phyloP scores from a whole-genome alignment of 2,329 filamentous ascomycete genomes.

The Xylariales sp. region DNA sequence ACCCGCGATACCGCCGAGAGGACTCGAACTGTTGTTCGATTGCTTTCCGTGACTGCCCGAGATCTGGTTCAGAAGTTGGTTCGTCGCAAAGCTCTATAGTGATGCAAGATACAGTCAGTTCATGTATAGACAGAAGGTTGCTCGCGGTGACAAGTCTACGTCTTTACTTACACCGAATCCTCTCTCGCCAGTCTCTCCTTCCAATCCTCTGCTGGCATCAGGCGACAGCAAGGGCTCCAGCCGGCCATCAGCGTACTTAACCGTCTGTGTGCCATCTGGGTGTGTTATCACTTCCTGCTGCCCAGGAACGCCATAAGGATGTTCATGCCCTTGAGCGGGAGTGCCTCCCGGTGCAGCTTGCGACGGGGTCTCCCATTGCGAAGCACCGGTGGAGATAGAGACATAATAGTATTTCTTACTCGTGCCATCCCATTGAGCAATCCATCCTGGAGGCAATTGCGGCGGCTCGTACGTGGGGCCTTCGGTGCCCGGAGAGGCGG shows the following conservation, averaged over 20 bases:
- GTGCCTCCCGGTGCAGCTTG: conserved; percentile 59
- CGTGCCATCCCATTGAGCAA: conserved; percentile 63
- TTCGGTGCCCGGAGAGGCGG: conserved; percentile 53
- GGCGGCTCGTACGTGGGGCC: conserved; percentile 56
- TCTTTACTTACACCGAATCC: conserved; percentile 57
- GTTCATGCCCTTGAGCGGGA: conserved; percentile 49
- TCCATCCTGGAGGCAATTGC: conserved; percentile 60
- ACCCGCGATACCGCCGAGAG: conserved; percentile 20
- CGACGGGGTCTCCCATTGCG: conserved; percentile 70
- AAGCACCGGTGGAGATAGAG: conserved; percentile 65
- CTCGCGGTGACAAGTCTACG: conserved; percentile 5
- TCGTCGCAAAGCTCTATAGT: conserved; percentile 54
- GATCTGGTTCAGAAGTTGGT: conserved; percentile 45
- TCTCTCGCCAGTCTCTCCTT: conserved; percentile 53
- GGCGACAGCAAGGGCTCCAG: conserved; percentile 53
- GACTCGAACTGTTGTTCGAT: conserved; percentile 8
- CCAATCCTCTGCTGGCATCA: conserved; percentile 44
- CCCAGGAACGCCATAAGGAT: conserved; percentile 56
- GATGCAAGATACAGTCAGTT: neutral
- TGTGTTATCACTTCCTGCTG: conserved; percentile 55
- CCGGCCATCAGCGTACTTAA: conserved; percentile 55
- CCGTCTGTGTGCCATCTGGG: conserved; percentile 57
- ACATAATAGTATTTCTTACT: conserved; percentile 68
- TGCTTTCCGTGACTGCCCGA: conserved; percentile 38
- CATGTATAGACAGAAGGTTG: conserved; percentile 14